Evolutionary conservation across 345 rosid genomes (phyloP).

Genomic region (Melastoma malabathricum): DNA sequence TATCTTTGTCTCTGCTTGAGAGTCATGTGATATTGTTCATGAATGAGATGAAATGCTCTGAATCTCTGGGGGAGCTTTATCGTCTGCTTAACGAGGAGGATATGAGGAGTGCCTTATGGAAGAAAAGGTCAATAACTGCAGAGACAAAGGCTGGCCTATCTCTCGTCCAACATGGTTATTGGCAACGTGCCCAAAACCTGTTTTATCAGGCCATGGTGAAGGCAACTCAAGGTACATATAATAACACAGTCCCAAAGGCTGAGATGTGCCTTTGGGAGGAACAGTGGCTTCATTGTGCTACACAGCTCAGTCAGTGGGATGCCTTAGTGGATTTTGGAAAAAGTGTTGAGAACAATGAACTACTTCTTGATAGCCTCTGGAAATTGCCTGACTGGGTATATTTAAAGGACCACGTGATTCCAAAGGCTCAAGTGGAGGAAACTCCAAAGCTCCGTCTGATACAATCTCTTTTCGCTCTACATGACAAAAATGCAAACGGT

Average conservation of each 20-base stretch:
- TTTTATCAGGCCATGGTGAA: conserved; percentile 96
- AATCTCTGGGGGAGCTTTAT: conserved; percentile 92
- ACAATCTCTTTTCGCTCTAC: conserved; percentile 88
- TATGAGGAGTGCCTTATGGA: conserved; percentile 99
- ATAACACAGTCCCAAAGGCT: conserved; percentile 94
- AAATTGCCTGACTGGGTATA: conserved; percentile 90
- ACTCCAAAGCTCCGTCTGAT: conserved; percentile 86
- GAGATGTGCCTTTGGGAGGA: conserved; percentile 99
- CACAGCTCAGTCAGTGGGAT: conserved; percentile 98
- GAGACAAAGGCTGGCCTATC: conserved; percentile 98
- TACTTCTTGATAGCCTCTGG: conserved; percentile 93
- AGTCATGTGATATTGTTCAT: conserved; percentile 88
- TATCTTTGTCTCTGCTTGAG: conserved; percentile 81
- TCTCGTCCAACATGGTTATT: conserved; percentile 92
- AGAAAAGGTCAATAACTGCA: conserved; percentile 83
- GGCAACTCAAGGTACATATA: conserved; percentile 98
- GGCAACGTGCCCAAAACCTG: conserved; percentile 90
- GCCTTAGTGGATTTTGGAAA: conserved; percentile 91
- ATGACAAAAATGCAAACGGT: conserved; percentile 67
- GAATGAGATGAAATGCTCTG: conserved; percentile 84
- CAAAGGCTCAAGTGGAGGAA: conserved; percentile 99
- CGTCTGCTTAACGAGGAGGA: conserved; percentile 95
- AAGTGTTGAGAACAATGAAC: conserved; percentile 80
- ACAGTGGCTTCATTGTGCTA: conserved; percentile 93
- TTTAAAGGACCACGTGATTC: conserved; percentile 87